Evolutionary conservation across 1,284 basidiomycete genomes (phyloP).

Genomic region (Cutaneotrichosporon cyanovorans): DNA sequence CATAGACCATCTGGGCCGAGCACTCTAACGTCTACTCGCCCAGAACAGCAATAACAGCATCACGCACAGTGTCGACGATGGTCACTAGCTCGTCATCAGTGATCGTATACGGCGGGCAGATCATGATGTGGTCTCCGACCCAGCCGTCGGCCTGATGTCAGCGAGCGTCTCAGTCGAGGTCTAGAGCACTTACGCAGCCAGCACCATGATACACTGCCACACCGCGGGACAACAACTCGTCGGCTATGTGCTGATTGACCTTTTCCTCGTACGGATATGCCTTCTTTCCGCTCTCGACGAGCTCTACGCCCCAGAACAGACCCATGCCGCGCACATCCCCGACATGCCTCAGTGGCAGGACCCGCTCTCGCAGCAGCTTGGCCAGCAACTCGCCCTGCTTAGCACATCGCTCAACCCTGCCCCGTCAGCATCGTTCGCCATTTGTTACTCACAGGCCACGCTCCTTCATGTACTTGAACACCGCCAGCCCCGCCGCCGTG

Average conservation of each 20-base stretch:
- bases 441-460: conserved; percentile 18
- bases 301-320: conserved; percentile 73
- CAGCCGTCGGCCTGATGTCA: conserved; percentile 25
- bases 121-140: conserved; percentile 33
- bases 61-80: conserved; percentile 15
- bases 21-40: too few relatives aligned
- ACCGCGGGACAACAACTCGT: conserved; percentile 22
- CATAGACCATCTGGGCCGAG: too few relatives aligned
- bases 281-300: conserved; percentile 42
- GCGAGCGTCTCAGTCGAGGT: not conserved
- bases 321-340: conserved; percentile 52
- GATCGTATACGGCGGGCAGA: conserved; percentile 35
- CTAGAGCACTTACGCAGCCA: conserved; percentile 11
- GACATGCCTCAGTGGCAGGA: conserved; percentile 18
- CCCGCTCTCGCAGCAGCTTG: conserved; percentile 57
- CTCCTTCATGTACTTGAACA: conserved; percentile 39
- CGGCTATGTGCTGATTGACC: conserved; percentile 19
- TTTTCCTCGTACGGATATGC: conserved; percentile 21
- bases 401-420: conserved; percentile 55
- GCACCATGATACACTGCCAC: conserved; percentile 25
- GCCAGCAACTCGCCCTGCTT: conserved; percentile 58
- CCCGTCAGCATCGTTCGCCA: not conserved
- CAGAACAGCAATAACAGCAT: conserved; percentile 16
- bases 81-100: conserved; percentile 22
- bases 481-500: conserved; percentile 69